Conservation (phyloP, 129 eudicot genomes). For the Saposhnikovia divaricata region DNA sequence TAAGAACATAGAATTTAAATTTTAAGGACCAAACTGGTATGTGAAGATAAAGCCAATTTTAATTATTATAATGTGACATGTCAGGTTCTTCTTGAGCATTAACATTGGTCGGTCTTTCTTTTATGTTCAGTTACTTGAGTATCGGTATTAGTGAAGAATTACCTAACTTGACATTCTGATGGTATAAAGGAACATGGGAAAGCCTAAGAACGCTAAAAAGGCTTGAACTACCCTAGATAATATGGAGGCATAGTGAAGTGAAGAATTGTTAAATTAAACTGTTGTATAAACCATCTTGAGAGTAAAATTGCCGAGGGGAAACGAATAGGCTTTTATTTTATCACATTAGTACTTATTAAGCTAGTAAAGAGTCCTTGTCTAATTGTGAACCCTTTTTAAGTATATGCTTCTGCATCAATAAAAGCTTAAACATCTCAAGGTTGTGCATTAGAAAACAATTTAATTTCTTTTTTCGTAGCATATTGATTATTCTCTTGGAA, state of each 20-base stretch:
- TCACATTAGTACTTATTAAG: background rate
- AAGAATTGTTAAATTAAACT: background rate
- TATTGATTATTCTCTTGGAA: background rate
- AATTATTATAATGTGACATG: background rate
- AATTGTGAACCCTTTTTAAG: background rate
- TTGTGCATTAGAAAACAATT: background rate
- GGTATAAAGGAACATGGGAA: background rate
- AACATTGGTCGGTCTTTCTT: background rate
- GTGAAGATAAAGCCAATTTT: background rate
- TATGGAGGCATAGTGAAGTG: background rate
- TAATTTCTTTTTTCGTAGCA: background rate
- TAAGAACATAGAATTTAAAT: background rate
- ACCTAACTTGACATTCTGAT: background rate
- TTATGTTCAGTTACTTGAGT: background rate
- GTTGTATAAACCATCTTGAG: background rate
- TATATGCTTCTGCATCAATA: background rate
- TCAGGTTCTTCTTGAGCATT: background rate
- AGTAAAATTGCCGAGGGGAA: background rate
- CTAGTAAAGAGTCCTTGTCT: background rate
- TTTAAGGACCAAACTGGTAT: background rate
- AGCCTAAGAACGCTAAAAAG: background rate
- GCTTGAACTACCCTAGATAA: background rate
- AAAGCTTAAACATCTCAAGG: background rate
- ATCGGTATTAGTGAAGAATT: background rate
- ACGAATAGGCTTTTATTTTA: background rate